Evolutionary conservation across 2,329 filamentous ascomycete genomes (phyloP), one percentile per base, ranked within the genome.

Genomic region (Pseudocercospora fuligena): DNA sequence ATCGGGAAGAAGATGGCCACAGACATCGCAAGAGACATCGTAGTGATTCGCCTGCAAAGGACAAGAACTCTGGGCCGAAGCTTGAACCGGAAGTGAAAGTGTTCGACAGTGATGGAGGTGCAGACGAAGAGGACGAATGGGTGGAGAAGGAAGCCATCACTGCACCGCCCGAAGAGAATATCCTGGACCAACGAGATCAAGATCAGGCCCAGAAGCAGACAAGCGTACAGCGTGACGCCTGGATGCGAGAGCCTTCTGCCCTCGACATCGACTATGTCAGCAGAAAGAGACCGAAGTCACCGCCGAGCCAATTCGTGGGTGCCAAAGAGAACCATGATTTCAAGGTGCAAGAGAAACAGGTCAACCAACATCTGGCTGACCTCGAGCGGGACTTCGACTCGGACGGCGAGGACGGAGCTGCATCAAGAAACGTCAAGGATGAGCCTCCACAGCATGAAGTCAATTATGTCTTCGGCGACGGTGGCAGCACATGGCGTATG

Each of bases 401-500:
- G 12, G 86, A 87, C 2, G 88, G 85, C 60, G 69, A 85, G 1
- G 85, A 87, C 29, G 83, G 87, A 12, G 70, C 74, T 9, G 69
- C 72, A 6, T 70, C 67, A 1, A 65, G 59, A 1, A 72, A 70
- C 14, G 77, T 87, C 9, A 81, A 84, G 23, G 78, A 87, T 6
- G 80, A 86, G 69, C 83, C 86, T 1, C 82, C 84, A 0, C 80
- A 88, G 53, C 83, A 88, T 61, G 86, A 91, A 64, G 87, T 96
- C 8, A 84, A 87, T 65, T 99, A 98, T 76, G 92, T 83, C 0
- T 96, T 99, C 78, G 95, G 96, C 19, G 95, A 99, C 77, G 82
- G 87, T 6, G 94, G 95, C 0, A 94, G 94, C 14, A 88, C 93
- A 73, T 99, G 96, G 95, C 90, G 96, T 59, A 97, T 99, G 94